Percentiles rank a stretch among this genome's conserved stretches.
Conservation (phyloP, 2,329 filamentous ascomycete genomes). For the Ceratocystis destructans region DNA sequence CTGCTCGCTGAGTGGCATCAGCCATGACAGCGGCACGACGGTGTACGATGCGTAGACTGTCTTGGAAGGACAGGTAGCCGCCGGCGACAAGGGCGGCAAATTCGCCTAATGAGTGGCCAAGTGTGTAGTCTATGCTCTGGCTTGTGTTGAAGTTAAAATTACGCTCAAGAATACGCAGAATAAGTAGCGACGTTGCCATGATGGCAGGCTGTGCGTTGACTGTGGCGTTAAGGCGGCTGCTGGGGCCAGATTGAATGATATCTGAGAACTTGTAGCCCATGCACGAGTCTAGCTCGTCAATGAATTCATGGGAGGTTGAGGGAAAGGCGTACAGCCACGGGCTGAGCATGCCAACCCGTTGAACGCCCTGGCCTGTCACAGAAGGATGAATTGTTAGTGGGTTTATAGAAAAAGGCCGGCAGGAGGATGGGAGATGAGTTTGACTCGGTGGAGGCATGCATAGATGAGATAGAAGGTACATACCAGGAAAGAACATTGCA, state of each 20-base stretch:
- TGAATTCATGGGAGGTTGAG: conserved; percentile 54
- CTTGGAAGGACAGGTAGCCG: conserved; percentile 62
- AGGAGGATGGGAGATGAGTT: not conserved
- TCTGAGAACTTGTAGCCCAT: conserved; percentile 62
- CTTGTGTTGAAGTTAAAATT: conserved; percentile 66
- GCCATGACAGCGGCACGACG: conserved; percentile 73
- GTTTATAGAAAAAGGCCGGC: not conserved
- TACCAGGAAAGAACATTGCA: conserved; percentile 48
- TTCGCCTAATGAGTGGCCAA: conserved; percentile 86
- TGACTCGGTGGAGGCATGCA: no score
- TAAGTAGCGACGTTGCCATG: conserved; percentile 86
- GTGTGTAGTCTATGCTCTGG: conserved; percentile 62
- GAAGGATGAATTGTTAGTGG: conserved; percentile 9
- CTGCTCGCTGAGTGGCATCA: conserved; percentile 54
- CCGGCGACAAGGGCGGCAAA: conserved; percentile 82
- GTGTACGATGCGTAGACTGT: conserved; percentile 65
- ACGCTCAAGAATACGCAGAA: conserved; percentile 71
- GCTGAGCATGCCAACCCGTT: conserved; percentile 73
- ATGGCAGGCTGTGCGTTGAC: conserved; percentile 88
- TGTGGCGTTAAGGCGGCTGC: conserved; percentile 62
- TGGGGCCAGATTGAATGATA: conserved; percentile 68
- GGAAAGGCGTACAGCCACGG: conserved; percentile 85
- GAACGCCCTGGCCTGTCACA: conserved; percentile 63
- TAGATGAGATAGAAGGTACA: conserved; percentile 11
- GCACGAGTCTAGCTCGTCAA: conserved; percentile 68